Evolutionary conservation across 2,329 filamentous ascomycete genomes (phyloP), one percentile per base, ranked within the genome.

Genomic region (Diplodia seriata): DNA sequence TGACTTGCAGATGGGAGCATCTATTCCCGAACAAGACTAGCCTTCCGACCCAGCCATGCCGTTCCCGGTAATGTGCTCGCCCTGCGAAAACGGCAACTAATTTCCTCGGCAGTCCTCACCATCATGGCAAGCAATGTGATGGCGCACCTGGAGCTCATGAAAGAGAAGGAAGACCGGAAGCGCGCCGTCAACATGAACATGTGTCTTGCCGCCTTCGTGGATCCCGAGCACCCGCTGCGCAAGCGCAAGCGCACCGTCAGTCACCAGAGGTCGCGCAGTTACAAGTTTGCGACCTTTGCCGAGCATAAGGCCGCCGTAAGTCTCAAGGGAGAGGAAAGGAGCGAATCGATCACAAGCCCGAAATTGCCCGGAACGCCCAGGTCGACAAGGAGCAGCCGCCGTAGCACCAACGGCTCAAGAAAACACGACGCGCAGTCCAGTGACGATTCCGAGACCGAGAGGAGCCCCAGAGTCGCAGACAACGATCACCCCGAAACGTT

Each of bases 401-500:
- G 38, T 18, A 61, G 56, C 57, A 49, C 40, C 57, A 49, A 50
- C 12, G 53, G 31, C 12, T 57, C 63, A 26, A 33, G 53, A 9
- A 56, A 55, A 43, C 33, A 47, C 18, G 33, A 51, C n/a, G 64
- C n/a, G 53, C 51, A 40, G 14, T 67, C 55, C 9, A 31, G 47
- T n/a, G 47, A 43, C 9, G 65, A 67, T 12, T 67, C 63, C 23
- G 63, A 66, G 40, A 49, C 31, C 1, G 65, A 56, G 11, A 38
- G 20, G 31, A 57, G 33, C 20, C 51, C 65, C 29, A 51, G 55
- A 3, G 68, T 77, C 72, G 9, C 77, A 74, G 68, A 78, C 7
- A 68, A 69, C n/a, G 74, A 78, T 2, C 79, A 81, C 68, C 72
- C 76, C 1, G 79, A 80, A 69, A 81, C 81, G 2, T 85, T 85